Evolutionary conservation across 148 eudicot species (phyloP).

Genomic region (Nyssa sinensis): DNA sequence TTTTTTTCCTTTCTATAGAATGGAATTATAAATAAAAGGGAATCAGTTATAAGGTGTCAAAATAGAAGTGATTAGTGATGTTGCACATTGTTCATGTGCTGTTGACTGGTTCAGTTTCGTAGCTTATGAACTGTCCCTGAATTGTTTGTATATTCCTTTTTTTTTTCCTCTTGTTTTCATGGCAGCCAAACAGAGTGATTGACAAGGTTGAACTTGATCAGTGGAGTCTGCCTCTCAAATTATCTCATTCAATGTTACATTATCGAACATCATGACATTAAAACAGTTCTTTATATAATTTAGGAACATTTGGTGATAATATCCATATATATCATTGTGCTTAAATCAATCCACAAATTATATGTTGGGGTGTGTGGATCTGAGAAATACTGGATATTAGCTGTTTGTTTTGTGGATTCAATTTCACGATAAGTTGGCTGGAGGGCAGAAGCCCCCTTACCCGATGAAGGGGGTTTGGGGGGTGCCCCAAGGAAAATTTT

Average conservation of each 20-base stretch:
- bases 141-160: neutral
- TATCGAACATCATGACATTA: neutral
- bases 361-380: too few relatives aligned
- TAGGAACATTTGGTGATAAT: neutral
- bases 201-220: neutral
- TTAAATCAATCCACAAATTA: neutral
- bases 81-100: neutral
- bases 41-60: constrained; percentile 9
- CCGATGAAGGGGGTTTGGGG: too few relatives aligned
- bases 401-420: too few relatives aligned
- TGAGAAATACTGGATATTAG: too few relatives aligned
- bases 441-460: too few relatives aligned
- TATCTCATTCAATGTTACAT: neutral
- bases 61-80: constrained; percentile 2
- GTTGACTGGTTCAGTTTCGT: constrained; percentile 11
- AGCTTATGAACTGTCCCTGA: constrained; percentile 8
- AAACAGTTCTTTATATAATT: too few relatives aligned
- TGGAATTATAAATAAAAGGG: neutral
- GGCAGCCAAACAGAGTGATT: neutral
- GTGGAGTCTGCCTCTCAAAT: neutral
- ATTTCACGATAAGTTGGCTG: too few relatives aligned
- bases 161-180: neutral
- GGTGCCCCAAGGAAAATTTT: too few relatives aligned
- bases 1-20: neutral
- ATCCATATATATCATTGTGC: neutral